Evolutionary conservation across 2,329 filamentous ascomycete genomes (phyloP).

Genomic region (Penicillium sp.): DNA sequence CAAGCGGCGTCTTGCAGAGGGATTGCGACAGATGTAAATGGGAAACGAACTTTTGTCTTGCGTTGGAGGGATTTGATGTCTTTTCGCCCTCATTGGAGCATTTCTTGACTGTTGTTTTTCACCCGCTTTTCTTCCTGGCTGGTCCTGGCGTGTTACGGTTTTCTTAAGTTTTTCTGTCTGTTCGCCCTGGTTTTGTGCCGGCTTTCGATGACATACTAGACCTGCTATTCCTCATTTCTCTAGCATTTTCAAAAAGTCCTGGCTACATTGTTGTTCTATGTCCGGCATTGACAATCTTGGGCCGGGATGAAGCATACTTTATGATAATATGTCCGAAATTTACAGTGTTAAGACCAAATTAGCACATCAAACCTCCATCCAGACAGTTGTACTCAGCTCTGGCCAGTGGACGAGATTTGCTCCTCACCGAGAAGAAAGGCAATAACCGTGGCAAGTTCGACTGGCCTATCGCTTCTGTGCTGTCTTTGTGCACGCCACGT

Average conservation of each 20-base stretch:
- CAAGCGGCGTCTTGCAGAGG: constrained; percentile 84
- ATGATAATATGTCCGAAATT: constrained; percentile 15
- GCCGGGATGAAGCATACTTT: constrained; percentile 8
- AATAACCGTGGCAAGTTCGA: constrained; percentile 15
- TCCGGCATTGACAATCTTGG: constrained; percentile 8
- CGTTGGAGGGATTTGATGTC: constrained; percentile 19
- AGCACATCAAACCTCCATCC: constrained; percentile 16
- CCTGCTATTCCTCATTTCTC: constrained; percentile 14
- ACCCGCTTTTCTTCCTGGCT: constrained; percentile 31
- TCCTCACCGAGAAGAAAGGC: constrained; percentile 15
- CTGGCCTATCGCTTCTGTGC: constrained; percentile 14
- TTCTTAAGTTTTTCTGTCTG: constrained; percentile 23
- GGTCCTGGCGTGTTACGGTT: constrained; percentile 36
- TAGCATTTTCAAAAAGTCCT: constrained; percentile 23
- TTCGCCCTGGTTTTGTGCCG: constrained; percentile 16
- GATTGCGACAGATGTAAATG: constrained; percentile 62
- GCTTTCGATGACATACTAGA: constrained; percentile 25
- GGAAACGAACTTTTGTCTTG: constrained; percentile 18
- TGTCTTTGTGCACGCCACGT: constrained; percentile 11
- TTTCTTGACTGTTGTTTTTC: constrained; percentile 21
- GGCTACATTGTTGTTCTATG: constrained; percentile 5
- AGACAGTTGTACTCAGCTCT: constrained; percentile 18
- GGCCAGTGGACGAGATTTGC: constrained; percentile 15
- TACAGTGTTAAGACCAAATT: neutral
- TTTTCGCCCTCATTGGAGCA: constrained; percentile 19